phyloP scores from a whole-genome alignment of 2,329 filamentous ascomycete species.

The Hypoxylon sp. region DNA sequence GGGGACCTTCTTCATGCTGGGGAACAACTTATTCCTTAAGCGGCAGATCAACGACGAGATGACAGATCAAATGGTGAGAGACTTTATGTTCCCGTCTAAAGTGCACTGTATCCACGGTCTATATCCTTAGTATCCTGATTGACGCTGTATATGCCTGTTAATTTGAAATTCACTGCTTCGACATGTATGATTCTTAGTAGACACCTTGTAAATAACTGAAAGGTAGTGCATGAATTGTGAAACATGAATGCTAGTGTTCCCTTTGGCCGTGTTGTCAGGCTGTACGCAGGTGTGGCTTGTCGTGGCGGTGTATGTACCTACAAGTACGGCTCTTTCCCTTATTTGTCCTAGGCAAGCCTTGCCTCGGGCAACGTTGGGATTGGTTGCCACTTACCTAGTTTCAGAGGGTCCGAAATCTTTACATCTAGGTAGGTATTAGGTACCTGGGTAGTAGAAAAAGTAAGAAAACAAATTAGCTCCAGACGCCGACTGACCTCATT shows the following conservation, averaged over 20 bases:
- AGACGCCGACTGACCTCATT: slow-evolving; percentile 37
- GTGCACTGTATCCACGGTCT: neutral
- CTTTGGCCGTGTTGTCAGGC: no score
- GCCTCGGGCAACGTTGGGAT: neutral
- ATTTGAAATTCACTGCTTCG: no score
- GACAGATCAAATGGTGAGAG: neutral
- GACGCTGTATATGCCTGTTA: no score
- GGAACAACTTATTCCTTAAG: slow-evolving; percentile 30
- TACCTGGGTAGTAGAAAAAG: no score
- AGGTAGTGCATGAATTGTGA: no score
- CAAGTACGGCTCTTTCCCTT: neutral
- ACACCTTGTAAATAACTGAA: no score
- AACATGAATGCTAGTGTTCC: no score
- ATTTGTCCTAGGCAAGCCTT: neutral
- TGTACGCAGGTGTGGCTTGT: neutral
- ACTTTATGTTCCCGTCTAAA: neutral
- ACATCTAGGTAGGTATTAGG: no score
- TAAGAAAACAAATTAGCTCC: slow-evolving; percentile 43
- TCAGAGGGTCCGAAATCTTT: slow-evolving; percentile 40
- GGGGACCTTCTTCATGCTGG: slow-evolving; percentile 52
- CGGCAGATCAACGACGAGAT: slow-evolving; percentile 43
- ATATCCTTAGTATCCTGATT: no score
- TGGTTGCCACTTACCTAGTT: slow-evolving; percentile 4
- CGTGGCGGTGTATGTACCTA: neutral
- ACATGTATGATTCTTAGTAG: no score